A percentile compares a stretch with the other conserved stretches of the same genome.
Conservation (phyloP, 179 eudicot genomes). For the Camellia oleifera region DNA sequence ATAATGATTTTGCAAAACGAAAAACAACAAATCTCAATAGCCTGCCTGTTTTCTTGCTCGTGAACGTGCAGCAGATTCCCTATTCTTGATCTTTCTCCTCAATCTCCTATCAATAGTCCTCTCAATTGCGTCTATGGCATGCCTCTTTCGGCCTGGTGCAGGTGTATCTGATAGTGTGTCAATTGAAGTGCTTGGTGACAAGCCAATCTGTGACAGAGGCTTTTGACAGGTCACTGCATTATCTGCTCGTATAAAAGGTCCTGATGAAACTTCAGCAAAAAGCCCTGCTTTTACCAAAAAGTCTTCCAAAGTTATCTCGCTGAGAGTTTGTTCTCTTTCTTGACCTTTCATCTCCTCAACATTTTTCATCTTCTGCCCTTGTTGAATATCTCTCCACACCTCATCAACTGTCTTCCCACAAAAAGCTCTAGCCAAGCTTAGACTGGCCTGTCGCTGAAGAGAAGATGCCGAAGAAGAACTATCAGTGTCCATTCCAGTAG, state of each 20-base stretch:
- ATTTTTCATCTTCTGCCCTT: conserved; percentile 39
- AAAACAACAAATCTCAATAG: neutral
- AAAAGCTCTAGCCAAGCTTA: conserved; percentile 38
- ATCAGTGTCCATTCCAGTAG: conserved; percentile 23
- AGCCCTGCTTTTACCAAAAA: conserved; percentile 66
- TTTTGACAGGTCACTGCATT: conserved; percentile 32
- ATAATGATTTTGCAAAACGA: neutral
- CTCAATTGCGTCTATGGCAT: conserved; percentile 30
- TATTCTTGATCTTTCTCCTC: conserved; percentile 73
- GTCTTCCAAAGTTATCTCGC: conserved; percentile 72
- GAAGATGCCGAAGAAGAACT: conserved; percentile 34
- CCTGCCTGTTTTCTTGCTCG: conserved; percentile 84
- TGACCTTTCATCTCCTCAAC: conserved; percentile 21
- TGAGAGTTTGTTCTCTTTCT: conserved; percentile 50
- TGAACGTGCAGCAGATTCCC: conserved; percentile 96
- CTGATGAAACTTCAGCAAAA: conserved; percentile 38
- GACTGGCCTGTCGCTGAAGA: conserved; percentile 45
- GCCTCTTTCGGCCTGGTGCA: conserved; percentile 35
- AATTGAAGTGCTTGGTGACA: conserved; percentile 45
- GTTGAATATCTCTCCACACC: conserved; percentile 65
- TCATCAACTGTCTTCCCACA: conserved; percentile 62
- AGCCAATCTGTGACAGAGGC: conserved; percentile 34
- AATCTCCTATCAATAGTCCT: conserved; percentile 62
- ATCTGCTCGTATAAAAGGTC: conserved; percentile 42
- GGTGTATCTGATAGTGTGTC: conserved; percentile 44